phyloP scores from a whole-genome alignment of 164 flowering plant genomes.

The Echeveria elegans region DNA sequence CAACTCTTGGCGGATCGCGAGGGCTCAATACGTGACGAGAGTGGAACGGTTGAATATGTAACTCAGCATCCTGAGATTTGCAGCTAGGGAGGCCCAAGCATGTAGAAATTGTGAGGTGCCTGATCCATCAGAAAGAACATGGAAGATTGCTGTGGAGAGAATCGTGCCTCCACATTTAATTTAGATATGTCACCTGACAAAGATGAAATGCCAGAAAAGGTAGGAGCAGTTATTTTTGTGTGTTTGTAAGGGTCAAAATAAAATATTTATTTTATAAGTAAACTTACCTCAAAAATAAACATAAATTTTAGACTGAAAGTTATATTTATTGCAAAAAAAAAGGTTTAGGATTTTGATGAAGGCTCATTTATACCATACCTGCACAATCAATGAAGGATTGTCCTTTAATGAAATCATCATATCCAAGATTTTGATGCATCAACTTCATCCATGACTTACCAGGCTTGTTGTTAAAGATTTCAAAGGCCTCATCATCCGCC shows the following conservation, averaged over 20 bases:
- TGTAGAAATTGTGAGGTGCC: conserved; percentile 77
- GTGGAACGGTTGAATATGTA: conserved; percentile 42
- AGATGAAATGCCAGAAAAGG: background rate
- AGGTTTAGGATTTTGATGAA: background rate
- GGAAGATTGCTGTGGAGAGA: conserved; percentile 67
- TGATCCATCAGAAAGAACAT: conserved; percentile 79
- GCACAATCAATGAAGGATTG: conserved; percentile 75
- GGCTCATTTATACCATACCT: conserved; percentile 34
- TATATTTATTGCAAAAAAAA: too few relatives aligned
- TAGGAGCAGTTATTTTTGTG: too few relatives aligned
- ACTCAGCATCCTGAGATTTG: conserved; percentile 24
- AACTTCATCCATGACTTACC: conserved; percentile 80
- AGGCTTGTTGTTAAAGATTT: conserved; percentile 34
- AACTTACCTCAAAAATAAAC: background rate
- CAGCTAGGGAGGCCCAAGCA: conserved; percentile 68
- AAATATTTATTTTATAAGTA: too few relatives aligned
- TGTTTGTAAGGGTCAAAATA: background rate
- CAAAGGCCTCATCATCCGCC: conserved; percentile 48
- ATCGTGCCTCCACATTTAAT: conserved; percentile 85
- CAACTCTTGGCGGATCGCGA: conserved; percentile 25
- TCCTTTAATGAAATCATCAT: conserved; percentile 53
- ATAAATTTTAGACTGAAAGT: background rate
- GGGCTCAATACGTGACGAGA: conserved; percentile 50
- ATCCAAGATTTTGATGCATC: conserved; percentile 43
- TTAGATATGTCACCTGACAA: conserved; percentile 60